Evolutionary conservation across 1,284 basidiomycete species (phyloP).

Genomic region (Amylostereum areolatum): DNA sequence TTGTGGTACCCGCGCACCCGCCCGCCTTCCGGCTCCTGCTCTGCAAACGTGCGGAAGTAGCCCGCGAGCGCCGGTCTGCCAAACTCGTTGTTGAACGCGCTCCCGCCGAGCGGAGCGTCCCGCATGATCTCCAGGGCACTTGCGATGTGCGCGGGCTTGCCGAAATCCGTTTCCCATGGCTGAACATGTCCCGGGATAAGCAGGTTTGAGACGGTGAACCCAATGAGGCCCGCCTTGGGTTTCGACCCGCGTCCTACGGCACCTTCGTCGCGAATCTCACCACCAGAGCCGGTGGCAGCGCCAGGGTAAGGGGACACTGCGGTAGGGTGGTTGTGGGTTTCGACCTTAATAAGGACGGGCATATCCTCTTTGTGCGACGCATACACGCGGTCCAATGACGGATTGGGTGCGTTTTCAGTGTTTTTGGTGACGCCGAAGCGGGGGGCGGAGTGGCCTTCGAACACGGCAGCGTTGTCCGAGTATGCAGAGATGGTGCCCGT

Average conservation of each 20-base stretch:
- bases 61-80: constrained; percentile 84
- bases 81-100: constrained; percentile 98
- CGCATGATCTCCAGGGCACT: constrained; percentile 96
- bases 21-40: constrained; percentile 50
- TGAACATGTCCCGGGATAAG: constrained; percentile 84
- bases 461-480: constrained; percentile 96
- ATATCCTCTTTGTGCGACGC: constrained; percentile 59
- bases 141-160: constrained; percentile 87
- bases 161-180: constrained; percentile 91
- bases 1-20: constrained; percentile 98
- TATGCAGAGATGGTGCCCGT: constrained; percentile 92
- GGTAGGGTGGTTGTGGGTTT: constrained; percentile 99
- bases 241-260: constrained; percentile 93
- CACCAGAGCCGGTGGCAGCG: constrained; percentile 95
- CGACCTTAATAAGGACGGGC: constrained; percentile 95
- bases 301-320: constrained; percentile 98
- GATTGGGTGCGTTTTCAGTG: no score
- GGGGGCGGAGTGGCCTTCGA: constrained; percentile 75
- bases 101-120: constrained; percentile 91
- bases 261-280: constrained; percentile 98
- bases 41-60: constrained; percentile 87
- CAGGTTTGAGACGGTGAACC: constrained; percentile 95
- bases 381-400: constrained; percentile 39
- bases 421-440: constrained; percentile 67
- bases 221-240: constrained; percentile 92